Percentiles rank a stretch among this genome's conserved stretches.
Evolutionary conservation across 345 rosid genomes (phyloP).

Genomic region (Carallia brachiata): DNA sequence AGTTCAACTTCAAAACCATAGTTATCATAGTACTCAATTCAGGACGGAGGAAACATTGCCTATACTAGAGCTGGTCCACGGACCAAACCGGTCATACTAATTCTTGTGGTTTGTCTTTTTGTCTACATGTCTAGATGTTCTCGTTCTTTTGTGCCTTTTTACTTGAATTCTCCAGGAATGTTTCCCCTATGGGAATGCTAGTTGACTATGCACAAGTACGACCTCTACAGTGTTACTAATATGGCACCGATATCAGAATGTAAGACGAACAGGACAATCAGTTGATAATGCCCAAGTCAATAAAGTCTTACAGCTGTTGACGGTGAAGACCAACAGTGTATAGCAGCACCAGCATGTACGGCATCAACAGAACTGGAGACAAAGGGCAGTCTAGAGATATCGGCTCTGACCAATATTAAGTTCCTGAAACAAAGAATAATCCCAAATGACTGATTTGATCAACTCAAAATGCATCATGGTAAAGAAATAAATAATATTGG

Average conservation of each 20-base stretch:
- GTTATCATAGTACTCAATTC: no score
- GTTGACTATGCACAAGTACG: neutral
- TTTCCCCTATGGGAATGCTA: no score
- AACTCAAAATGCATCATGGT: neutral
- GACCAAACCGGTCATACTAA: no score
- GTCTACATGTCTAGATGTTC: no score
- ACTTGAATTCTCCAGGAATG: no score
- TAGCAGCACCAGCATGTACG: conserved; percentile 91
- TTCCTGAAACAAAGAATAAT: conserved; percentile 44
- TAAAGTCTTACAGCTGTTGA: conserved; percentile 59
- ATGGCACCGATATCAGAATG: neutral
- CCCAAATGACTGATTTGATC: conserved; percentile 3
- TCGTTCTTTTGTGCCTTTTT: no score
- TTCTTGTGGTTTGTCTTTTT: no score
- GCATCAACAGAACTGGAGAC: conserved; percentile 70
- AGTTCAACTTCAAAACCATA: no score
- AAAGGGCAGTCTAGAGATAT: conserved; percentile 84
- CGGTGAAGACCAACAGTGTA: conserved; percentile 97
- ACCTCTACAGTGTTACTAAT: neutral
- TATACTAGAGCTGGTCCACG: no score
- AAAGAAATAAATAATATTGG: neutral
- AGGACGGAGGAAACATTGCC: no score
- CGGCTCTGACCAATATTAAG: conserved; percentile 74
- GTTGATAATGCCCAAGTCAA: neutral
- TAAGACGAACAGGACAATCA: neutral